Base-by-base conservation (phyloP, 2,329 filamentous ascomycete species). In the Leptographium radiaticola region DNA sequence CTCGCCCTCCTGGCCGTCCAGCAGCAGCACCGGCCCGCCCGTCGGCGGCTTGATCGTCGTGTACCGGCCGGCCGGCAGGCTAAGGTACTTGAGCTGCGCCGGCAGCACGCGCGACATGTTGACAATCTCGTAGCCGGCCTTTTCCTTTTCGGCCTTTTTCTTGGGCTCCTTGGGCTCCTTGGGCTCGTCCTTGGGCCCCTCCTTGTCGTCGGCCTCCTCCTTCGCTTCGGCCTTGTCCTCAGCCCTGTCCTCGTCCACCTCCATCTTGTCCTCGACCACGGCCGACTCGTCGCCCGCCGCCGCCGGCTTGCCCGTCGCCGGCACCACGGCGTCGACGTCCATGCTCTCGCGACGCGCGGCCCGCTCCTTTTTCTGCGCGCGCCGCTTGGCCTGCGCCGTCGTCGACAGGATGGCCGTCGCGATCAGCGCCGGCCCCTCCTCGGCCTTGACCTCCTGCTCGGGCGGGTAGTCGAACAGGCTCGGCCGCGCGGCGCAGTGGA, bases 401-500 rank as follows among this genome's bases (percentile, higher is more conserved):
- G 94, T 98, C 2, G 91, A 97, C 18, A 98, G 75, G 45, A 98
- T 89, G 30, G 94, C 93, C 11, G 93, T 96, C 61, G 94, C 93
- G 60, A 98, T 88, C 69, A 95, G 82, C 57, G 95, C 88, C 0
- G 90, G 90, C 0, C 89, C 89, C 67, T 97, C 91, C 64, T 97
- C 91, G 0, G 87, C 72, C 77, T 97, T 97, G 64, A 94, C 84
- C 67, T 97, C 90, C 63, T 94, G 88, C 70, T 97, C 91, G 1
- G 93, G 94, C 38, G 93, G 93, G 65, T 98, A 98, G 70, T 98
- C 93, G 65, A 98, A 98, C 61, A 96, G 79, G 67, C 90, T 97
- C 52, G 91, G 91, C 55, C 89, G 83, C 12, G 91, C 94, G 62
- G 93, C 90, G 71, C 89, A 94, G 76, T 95, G 83, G 74, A 96